Evolutionary conservation across 2,329 filamentous ascomycete genomes (phyloP).

Genomic region (Aspergillus caelatus): DNA sequence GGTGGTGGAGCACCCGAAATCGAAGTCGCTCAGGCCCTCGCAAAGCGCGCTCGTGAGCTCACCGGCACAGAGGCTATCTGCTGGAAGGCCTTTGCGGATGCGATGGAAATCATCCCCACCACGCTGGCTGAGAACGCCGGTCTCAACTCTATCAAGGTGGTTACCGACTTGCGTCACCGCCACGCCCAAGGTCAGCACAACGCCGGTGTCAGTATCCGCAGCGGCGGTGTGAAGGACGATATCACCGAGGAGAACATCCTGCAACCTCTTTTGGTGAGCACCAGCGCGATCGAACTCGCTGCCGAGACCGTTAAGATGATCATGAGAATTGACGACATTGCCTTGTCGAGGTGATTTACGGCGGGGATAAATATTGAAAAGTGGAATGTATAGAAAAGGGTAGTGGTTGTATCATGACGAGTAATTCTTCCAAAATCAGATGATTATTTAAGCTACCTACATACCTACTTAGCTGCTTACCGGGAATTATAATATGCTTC

Average conservation of each 20-base stretch:
- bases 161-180: slow-evolving; percentile 90
- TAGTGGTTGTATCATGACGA: slow-evolving; percentile 26
- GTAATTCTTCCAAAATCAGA: slow-evolving; percentile 26
- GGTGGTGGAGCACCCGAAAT: slow-evolving; percentile 96
- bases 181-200: slow-evolving; percentile 95
- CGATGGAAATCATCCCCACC: slow-evolving; percentile 94
- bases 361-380: slow-evolving; percentile 5
- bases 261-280: slow-evolving; percentile 94
- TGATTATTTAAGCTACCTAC: slow-evolving; percentile 17
- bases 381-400: slow-evolving; percentile 19
- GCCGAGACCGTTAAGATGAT: slow-evolving; percentile 99
- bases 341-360: slow-evolving; percentile 51
- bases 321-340: slow-evolving; percentile 69
- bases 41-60: slow-evolving; percentile 78
- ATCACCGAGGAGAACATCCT: slow-evolving; percentile 96
- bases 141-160: slow-evolving; percentile 97
- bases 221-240: slow-evolving; percentile 93
- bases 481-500: background rate
- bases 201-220: slow-evolving; percentile 97
- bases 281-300: slow-evolving; percentile 93
- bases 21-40: slow-evolving; percentile 86
- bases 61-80: slow-evolving; percentile 94
- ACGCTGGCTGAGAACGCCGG: slow-evolving; percentile 97
- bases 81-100: slow-evolving; percentile 98
- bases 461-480: background rate